Evolutionary conservation across 768 basidiomycete genomes (phyloP), one percentile per base, ranked within the genome.

Genomic region (Naganishia kalamii): DNA sequence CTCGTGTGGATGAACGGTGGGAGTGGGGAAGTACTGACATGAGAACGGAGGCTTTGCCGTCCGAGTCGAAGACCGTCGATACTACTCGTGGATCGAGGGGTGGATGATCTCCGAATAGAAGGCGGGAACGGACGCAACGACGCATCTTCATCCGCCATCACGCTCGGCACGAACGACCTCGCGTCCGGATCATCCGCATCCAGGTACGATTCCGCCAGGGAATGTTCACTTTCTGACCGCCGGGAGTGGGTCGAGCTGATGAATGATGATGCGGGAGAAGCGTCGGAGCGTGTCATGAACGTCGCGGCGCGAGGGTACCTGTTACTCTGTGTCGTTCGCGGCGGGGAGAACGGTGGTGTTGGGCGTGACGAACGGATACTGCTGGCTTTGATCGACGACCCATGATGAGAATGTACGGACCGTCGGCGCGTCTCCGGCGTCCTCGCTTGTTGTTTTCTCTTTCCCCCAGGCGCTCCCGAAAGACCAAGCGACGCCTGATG

Each of bases 71-170:
- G 25, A 5, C 27, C 23, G 17, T 43, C 46, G 29, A 21, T 52
- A 17, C 46, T 41, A n/a, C 25, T 35, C n/a, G n/a, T 25, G 2
- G 87, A 90, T 62, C 84, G 49, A 4, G 40, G 51, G 21, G n/a
- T 27, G 7, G 51, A 54, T 25, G 49, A n/a, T n/a, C 43, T 29
- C 85, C 2, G 89, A 91, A 3, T 87, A 89, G 0, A 91, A 4
- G 94, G 94, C 25, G 92, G 89, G 37, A 97, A 78, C 3, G 92
- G 92, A 32, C 92, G 85, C 17, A 96, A 77, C 40, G 91, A 94
- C 11, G 94, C 94, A 73, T 96, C 92, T 62, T 96, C 94, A 74
- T 97, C 93, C 17, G 92, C 92, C 2, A 33, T 44, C 23, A 46
- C 37, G 25, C 54, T 65, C 25, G 66, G 48, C 4, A 67, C 52